Evolutionary conservation across 305 asterid genomes (phyloP), one percentile per base, ranked within the genome.

Genomic region (Fraxinus floribunda): DNA sequence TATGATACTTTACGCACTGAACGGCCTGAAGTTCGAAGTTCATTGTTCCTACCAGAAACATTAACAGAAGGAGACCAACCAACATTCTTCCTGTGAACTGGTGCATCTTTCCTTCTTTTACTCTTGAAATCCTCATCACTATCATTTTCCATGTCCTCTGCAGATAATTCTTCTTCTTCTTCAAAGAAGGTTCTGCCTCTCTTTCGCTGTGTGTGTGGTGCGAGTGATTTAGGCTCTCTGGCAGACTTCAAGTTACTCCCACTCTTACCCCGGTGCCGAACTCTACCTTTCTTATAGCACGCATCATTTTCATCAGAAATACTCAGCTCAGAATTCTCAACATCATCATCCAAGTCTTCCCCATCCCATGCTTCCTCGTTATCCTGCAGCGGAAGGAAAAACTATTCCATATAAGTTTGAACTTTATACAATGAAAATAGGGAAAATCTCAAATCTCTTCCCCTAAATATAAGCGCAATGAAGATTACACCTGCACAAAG

Each of bases 1-100:
- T 95, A 97, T 39, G 99, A 97, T 57, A 97, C 98, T 87, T 95
- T 97, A 79, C 95, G 95, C 83, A 92, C 93, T 4, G 98, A 93
- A 78, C 98, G 97, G 85, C 93, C 90, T 52, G 99, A 97, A 72
- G 97, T 86, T 75, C 98, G 94, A 57, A 86, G 84, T 86, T 95
- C 99, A 86, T 79, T 93, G 85, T 79, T 87, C 86, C 93, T 91
- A 29, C 85, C 62, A 84, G 97, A 88, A 86, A 85, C 39, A 30
- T 32, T 70, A 72, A 72, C 77, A 72, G 77, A 35, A 32, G 29
- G 77, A 81, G 91, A 90, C 79, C 94, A 91, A 84, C 90, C 89
- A 82, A 89, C 88, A 85, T 83, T 91, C 87, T 89, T 92, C 86
- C 91, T 91, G 75, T 90, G 91, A 38, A 34, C 82, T 75, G 87